Conservation (phyloP, 108 stramenopile genomes). For the Bacterosira constricta region DNA sequence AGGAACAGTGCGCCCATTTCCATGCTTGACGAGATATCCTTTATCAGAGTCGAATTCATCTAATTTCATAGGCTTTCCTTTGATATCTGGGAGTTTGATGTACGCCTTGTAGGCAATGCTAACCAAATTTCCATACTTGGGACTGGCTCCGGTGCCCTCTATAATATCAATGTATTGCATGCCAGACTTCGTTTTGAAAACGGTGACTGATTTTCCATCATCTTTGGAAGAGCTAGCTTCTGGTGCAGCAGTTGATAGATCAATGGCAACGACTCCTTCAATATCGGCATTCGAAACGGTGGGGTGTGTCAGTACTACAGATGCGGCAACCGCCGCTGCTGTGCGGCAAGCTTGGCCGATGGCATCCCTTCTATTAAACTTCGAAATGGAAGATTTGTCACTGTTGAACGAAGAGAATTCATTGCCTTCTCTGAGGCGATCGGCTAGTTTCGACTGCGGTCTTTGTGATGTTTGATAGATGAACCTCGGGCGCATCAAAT, state of each 20-base stretch:
- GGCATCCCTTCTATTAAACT: conserved; percentile 19
- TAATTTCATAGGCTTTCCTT: conserved; percentile 33
- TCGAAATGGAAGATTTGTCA: neutral
- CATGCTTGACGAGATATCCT: conserved; percentile 80
- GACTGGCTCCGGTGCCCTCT: conserved; percentile 55
- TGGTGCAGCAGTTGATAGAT: conserved; percentile 30
- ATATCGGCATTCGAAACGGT: conserved; percentile 38
- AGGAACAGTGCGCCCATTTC: conserved; percentile 79
- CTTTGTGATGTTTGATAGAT: neutral
- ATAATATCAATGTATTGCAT: conserved; percentile 76
- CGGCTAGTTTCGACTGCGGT: neutral
- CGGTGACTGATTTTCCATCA: conserved; percentile 46
- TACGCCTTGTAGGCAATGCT: conserved; percentile 79
- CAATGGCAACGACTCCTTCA: conserved; percentile 49
- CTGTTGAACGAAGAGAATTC: neutral
- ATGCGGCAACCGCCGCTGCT: conserved; percentile 7
- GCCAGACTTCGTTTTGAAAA: conserved; percentile 77
- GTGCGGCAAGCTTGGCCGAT: conserved; percentile 16
- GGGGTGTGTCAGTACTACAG: conserved; percentile 13
- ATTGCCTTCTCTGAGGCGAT: neutral
- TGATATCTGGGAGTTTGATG: conserved; percentile 73
- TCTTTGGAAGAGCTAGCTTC: conserved; percentile 7
- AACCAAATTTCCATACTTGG: conserved; percentile 76
- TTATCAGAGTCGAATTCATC: conserved; percentile 67
- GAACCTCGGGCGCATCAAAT: neutral